phyloP scores from a whole-genome alignment of 345 rosid genomes.

The Eucalyptus decipiens region DNA sequence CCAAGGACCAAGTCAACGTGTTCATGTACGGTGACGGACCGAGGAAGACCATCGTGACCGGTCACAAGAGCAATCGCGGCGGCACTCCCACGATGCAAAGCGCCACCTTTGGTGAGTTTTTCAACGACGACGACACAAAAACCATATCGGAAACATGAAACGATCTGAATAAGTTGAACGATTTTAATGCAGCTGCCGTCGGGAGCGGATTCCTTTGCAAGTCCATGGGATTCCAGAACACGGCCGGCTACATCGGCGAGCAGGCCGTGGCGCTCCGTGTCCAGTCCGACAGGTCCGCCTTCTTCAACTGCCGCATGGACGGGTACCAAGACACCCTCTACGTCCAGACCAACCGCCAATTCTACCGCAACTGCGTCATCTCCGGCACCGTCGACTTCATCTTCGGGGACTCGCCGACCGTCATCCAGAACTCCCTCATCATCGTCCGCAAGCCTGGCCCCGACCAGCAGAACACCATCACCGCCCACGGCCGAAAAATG shows the following conservation, averaged over 20 bases:
- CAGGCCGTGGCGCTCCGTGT: constrained; percentile 70
- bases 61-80: constrained; percentile 4
- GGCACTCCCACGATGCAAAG: constrained; percentile 7
- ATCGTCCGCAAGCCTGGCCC: constrained; percentile 33
- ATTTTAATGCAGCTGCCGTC: constrained; percentile 24
- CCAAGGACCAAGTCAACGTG: constrained; percentile 9
- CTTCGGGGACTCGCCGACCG: constrained; percentile 45
- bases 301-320: constrained; percentile 54
- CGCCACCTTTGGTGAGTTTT: constrained; percentile 24
- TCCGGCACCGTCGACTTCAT: constrained; percentile 77
- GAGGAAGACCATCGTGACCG: constrained; percentile 27
- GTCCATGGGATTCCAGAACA: constrained; percentile 58
- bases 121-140: neutral
- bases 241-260: constrained; percentile 54
- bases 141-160: neutral
- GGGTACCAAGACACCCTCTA: constrained; percentile 69
- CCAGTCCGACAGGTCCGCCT: constrained; percentile 30
- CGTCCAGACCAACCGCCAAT: constrained; percentile 44
- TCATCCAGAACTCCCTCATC: constrained; percentile 64
- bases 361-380: constrained; percentile 56
- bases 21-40: constrained; percentile 48
- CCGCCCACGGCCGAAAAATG: constrained; percentile 39
- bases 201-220: constrained; percentile 52
- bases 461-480: constrained; percentile 42
- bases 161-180: too few relatives aligned